phyloP scores from a whole-genome alignment of 345 rosid genomes.

The Euphorbia tirucalli region DNA sequence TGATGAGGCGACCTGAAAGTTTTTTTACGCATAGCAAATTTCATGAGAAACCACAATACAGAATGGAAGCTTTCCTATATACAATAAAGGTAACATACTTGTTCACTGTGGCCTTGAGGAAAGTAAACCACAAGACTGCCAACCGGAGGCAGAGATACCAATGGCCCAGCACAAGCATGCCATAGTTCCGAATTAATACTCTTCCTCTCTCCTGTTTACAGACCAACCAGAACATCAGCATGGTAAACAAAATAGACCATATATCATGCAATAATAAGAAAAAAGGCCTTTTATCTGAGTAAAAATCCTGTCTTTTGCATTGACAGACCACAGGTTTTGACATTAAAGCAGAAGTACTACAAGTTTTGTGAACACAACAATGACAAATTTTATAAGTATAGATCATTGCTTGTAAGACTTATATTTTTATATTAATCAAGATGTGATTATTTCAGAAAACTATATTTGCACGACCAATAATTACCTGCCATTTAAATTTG shows the following conservation, averaged over 20 bases:
- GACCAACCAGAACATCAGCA: slow-evolving; percentile 25
- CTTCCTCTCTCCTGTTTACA: slow-evolving; percentile 74
- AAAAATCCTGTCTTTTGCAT: too few species aligned
- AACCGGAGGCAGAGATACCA: slow-evolving; percentile 86
- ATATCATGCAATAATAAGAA: not conserved
- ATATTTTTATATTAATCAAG: not conserved
- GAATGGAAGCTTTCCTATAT: slow-evolving; percentile 10
- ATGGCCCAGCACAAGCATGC: slow-evolving; percentile 99
- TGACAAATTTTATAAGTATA: too few species aligned
- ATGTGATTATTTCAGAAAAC: not conserved
- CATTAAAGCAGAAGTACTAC: too few species aligned
- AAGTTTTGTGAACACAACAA: too few species aligned
- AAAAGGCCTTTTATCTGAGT: too few species aligned
- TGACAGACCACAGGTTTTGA: too few species aligned
- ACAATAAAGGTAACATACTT: slow-evolving; percentile 42
- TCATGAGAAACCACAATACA: slow-evolving; percentile 18
- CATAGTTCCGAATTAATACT: slow-evolving; percentile 80
- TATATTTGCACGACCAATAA: not conserved
- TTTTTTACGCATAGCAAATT: slow-evolving; percentile 9
- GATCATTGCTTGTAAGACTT: not conserved
- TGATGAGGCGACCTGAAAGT: slow-evolving; percentile 68
- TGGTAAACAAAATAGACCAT: not conserved
- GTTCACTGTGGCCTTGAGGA: slow-evolving; percentile 99
- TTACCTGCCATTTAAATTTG: not conserved
- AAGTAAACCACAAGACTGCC: slow-evolving; percentile 96